phyloP scores from a whole-genome alignment of 176 grass and related monocot species.

The Thinopyrum elongatum region DNA sequence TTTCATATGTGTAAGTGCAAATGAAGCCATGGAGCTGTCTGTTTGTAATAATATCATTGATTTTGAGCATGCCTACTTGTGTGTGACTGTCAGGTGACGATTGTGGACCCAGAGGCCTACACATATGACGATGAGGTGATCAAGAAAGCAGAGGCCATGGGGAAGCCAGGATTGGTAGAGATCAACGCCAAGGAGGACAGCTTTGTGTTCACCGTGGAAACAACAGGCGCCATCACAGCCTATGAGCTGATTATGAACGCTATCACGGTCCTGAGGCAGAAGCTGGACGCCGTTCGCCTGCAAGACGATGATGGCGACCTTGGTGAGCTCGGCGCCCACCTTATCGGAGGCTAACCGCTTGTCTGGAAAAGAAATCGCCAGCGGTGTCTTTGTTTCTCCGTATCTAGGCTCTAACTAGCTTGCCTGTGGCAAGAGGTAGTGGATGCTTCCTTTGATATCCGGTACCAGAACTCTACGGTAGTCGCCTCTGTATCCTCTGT shows the following conservation, averaged over 20 bases:
- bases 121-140: slow-evolving; percentile 92
- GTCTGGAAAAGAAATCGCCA: neutral
- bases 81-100: slow-evolving; percentile 44
- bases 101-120: slow-evolving; percentile 68
- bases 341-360: slow-evolving; percentile 37
- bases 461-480: neutral
- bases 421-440: neutral
- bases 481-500: neutral
- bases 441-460: neutral
- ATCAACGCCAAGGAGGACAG: slow-evolving; percentile 83
- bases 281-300: slow-evolving; percentile 79
- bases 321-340: slow-evolving; percentile 74
- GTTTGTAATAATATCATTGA: neutral
- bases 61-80: neutral
- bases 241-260: slow-evolving; percentile 78
- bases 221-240: slow-evolving; percentile 73
- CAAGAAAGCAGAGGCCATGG: slow-evolving; percentile 91
- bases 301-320: slow-evolving; percentile 72
- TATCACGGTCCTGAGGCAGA: slow-evolving; percentile 69
- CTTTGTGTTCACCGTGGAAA: slow-evolving; percentile 92
- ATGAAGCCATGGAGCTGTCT: neutral
- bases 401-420: slow-evolving; percentile 12
- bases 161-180: slow-evolving; percentile 78
- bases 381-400: neutral
- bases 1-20: neutral